phyloP scores from a whole-genome alignment of 2,329 filamentous ascomycete species.

The Leptoxyphium fumago region DNA sequence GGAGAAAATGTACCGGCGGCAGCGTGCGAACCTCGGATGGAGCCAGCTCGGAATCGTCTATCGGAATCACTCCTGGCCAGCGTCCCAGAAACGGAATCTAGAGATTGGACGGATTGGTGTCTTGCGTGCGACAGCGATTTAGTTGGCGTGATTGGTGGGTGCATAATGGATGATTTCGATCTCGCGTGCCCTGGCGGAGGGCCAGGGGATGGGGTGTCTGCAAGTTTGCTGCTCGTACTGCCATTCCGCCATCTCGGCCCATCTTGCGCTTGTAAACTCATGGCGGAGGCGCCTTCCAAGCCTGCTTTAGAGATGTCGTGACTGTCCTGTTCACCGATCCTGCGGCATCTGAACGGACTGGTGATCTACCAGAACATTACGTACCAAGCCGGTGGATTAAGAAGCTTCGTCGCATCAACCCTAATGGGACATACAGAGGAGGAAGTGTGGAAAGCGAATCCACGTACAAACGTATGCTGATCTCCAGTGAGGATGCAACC shows the following conservation, averaged over 20 bases:
- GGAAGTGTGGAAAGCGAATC: too few relatives aligned
- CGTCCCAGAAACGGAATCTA: slow-evolving; percentile 8
- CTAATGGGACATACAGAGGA: too few relatives aligned
- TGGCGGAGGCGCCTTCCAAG: slow-evolving; percentile 12
- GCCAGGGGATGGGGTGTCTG: slow-evolving; percentile 50
- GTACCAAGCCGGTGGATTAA: background rate
- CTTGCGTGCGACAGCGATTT: slow-evolving; percentile 45
- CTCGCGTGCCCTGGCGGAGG: slow-evolving; percentile 37
- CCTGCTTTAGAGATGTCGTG: too few relatives aligned
- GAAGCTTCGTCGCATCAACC: too few relatives aligned
- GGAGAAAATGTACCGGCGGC: slow-evolving; percentile 77
- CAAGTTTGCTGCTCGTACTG: slow-evolving; percentile 50
- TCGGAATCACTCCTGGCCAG: slow-evolving; percentile 21
- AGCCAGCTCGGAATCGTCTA: slow-evolving; percentile 39
- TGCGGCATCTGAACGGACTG: too few relatives aligned
- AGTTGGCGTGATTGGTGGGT: slow-evolving; percentile 38
- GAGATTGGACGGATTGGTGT: slow-evolving; percentile 41
- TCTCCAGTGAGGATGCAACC: too few relatives aligned
- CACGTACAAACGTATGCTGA: too few relatives aligned
- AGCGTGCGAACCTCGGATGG: slow-evolving; percentile 46
- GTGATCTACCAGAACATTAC: background rate
- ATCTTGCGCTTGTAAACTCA: slow-evolving; percentile 43
- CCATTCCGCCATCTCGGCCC: slow-evolving; percentile 64
- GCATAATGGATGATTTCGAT: slow-evolving; percentile 63
- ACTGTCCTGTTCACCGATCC: too few relatives aligned